Base-by-base conservation (phyloP, 1,284 basidiomycete genomes). In the Malassezia japonica region DNA sequence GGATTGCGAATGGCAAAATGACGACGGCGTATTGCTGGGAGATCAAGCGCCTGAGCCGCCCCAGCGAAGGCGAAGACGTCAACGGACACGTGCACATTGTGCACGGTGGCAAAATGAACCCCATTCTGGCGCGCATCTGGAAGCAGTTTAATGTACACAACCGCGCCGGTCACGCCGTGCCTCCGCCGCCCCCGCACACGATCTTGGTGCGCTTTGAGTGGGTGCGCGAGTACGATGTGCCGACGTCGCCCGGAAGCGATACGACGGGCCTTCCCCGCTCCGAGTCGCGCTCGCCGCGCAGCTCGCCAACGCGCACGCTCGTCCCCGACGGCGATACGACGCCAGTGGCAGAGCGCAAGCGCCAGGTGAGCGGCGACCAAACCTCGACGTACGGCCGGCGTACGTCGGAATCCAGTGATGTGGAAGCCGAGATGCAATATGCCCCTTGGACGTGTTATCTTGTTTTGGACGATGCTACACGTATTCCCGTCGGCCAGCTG, bases 391-490 rank as follows among this genome's bases (percentile, higher is more conserved):
- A n/a, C n/a, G n/a, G n/a, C n/a, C n/a, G n/a, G n/a, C n/a, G n/a
- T n/a, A n/a, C n/a, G n/a, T n/a, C n/a, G 6, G 38, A 20, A n/a
- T 25, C 24, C 6, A 24, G 13, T 20, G 38, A 25, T 6, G 20
- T 15, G 5, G 28, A 27, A 13, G 8, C 20, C 23, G 38, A 40
- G 38, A 21, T 28, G 13, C 38, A 24, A n/a, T 44, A 44, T 18
- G 6, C 28, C 29, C 21, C 90, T 0, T 98, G 91, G 91, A 81
- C 83, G 35, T 96, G 91, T 70, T 67, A 68, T 37, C 68, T 75
- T 10, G 73, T 78, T 1, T 75, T 76, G 41, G 61, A 64, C 1
- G 56, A 63, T 1, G 46, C 41, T 10, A 67, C 65, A 9, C 61
- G 67, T n/a, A 68, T 72, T 36, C 68, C 68, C 9, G 51, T 72